phyloP scores from a whole-genome alignment of 2,329 filamentous ascomycete species.

The Aureobasidium uvarum region DNA sequence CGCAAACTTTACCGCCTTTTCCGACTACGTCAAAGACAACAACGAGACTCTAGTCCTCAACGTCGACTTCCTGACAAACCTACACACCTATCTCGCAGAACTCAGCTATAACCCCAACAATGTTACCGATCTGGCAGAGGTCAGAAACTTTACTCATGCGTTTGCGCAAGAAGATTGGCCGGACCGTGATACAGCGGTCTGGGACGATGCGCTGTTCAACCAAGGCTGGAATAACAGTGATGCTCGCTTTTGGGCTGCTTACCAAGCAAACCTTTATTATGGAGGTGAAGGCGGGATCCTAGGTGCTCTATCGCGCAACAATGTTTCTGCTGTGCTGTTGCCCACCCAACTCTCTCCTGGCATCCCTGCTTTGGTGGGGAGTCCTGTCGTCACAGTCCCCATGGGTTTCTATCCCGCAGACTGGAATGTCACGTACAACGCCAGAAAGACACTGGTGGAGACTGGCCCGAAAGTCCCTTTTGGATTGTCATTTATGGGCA shows the following conservation, averaged over 20 bases:
- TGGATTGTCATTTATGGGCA: conserved; percentile 63
- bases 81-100: conserved; percentile 57
- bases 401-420: conserved; percentile 56
- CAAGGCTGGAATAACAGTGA: conserved; percentile 57
- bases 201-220: conserved; percentile 53
- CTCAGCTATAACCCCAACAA: conserved; percentile 59
- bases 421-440: conserved; percentile 48
- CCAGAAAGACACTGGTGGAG: conserved; percentile 52
- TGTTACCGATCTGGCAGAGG: conserved; percentile 52
- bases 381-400: conserved; percentile 63
- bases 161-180: conserved; percentile 60
- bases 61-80: conserved; percentile 59
- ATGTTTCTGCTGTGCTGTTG: conserved; percentile 61
- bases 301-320: conserved; percentile 57
- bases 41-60: conserved; percentile 50
- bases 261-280: conserved; percentile 54
- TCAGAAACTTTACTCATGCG: conserved; percentile 56
- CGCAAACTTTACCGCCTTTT: conserved; percentile 57
- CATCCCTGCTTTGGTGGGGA: conserved; percentile 57
- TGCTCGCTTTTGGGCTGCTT: conserved; percentile 57
- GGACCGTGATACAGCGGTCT: conserved; percentile 56
- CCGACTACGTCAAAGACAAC: conserved; percentile 44
- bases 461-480: conserved; percentile 58
- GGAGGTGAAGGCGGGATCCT: conserved; percentile 61
- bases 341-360: conserved; percentile 53